Base-by-base conservation (phyloP, 768 basidiomycete genomes). In the Amanita brunnescens region DNA sequence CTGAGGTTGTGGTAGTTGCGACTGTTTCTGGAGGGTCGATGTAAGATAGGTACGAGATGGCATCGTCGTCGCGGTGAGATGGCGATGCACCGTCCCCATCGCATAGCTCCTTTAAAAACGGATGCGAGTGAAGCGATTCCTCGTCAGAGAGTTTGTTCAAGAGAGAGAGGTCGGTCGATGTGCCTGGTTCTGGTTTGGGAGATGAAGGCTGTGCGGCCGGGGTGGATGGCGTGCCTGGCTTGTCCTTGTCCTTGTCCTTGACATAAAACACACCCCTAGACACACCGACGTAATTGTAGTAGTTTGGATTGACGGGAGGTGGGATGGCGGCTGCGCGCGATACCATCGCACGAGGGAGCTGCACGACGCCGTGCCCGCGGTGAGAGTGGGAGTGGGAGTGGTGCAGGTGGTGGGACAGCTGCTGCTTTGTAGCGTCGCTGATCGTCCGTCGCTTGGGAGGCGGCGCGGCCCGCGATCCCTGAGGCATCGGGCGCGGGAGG, bases 11-110 rank as follows among this genome's bases (percentile, higher is more conserved):
- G 3, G 37, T 38, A 38, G n/a, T 38, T 16, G 30, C 16, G 8
- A 16, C 20, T 1, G 16, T 3, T 6, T 41, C 30, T 13, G 41
- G 42, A 42, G 50, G 41, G 34, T 51, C 50, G 30, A 51, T 51
- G 30, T 51, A 51, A 6, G 50, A 51, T 16, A 51, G 40, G 40
- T 24, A 49, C 21, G 47, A 49, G 14, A 39, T 39, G n/a, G 41
- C 42, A 18, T 51, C 50, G 9, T 51, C 50, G 5, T 51, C 50
- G 3, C 7, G 3, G 33, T 44, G 21, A 12, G 35, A 10, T 18
- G 6, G 24, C 10, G 6, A 13, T 12, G 5, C 9, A 20, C 41
- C 20, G n/a, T 43, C 41, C 4, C 20, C 20, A 5, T 33, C 32
- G 10, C 23, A 13, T 0, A 47, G 14, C 20, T 34, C 45, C 6